Conservation (phyloP, 83 land plant genomes). For the Isoetes engelmannii region DNA sequence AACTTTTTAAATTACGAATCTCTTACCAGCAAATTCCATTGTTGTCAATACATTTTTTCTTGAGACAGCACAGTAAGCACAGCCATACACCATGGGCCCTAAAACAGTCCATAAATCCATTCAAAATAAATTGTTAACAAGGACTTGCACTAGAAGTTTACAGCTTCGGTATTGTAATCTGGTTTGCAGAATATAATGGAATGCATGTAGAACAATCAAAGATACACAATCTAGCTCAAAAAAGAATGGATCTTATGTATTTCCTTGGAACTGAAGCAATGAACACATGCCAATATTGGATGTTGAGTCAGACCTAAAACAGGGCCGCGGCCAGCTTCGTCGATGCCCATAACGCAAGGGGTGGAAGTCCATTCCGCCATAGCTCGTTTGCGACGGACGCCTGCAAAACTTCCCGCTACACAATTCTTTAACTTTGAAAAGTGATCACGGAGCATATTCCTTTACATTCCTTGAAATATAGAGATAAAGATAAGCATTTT, state of each 20-base stretch:
- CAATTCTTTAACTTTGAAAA: too few relatives aligned
- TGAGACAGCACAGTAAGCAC: conserved; percentile 74
- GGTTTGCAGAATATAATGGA: not conserved
- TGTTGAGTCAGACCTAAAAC: conserved; percentile 48
- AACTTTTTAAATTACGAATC: not conserved
- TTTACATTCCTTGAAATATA: too few relatives aligned
- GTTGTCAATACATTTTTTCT: conserved; percentile 60
- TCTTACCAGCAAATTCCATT: conserved; percentile 73
- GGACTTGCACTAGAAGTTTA: too few relatives aligned
- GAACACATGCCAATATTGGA: not conserved
- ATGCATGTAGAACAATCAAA: not conserved
- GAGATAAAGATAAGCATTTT: too few relatives aligned
- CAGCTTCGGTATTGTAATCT: not conserved
- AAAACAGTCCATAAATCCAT: not conserved
- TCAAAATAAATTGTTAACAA: too few relatives aligned
- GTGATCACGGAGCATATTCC: too few relatives aligned
- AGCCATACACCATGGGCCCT: conserved; percentile 99
- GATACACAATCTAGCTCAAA: not conserved
- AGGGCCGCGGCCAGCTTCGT: conserved; percentile 97
- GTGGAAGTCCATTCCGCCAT: conserved; percentile 52
- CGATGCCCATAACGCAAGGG: conserved; percentile 94
- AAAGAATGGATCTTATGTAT: not conserved
- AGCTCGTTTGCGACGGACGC: not conserved
- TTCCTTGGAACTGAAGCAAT: not conserved
- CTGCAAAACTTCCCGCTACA: too few relatives aligned